Base-by-base conservation (phyloP, 1,284 basidiomycete species). In the Trametes polyzona region DNA sequence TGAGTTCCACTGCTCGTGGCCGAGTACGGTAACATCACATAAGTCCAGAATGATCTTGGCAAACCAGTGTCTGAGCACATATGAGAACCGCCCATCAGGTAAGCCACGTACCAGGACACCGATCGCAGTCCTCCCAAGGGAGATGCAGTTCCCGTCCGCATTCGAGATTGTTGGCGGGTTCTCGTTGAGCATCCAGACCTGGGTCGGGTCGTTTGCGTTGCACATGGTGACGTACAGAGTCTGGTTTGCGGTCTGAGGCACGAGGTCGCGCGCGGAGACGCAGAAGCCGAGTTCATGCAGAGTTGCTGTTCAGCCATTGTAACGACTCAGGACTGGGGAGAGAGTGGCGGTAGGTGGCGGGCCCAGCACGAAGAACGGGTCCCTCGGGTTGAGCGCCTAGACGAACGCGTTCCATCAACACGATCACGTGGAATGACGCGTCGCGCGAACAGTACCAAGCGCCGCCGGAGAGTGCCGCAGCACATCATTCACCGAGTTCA, bases 131-230 rank as follows among this genome's bases (percentile, higher is more conserved):
- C 54, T 39, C 16, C 60, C 60, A 9, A 62, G 50, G 1, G 60
- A 53, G 9, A 58, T 27, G 50, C 60, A 62, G 56, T 62, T 62
- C 12, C 60, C 60, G 29, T 62, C 60, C 23, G 56, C 57, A 32
- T 62, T 62, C 17, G 60, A 62, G 32, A 62, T 30, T n/a, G 59
- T 61, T 19, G 33, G 32, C 10, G 56, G 55, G 19, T 44, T 29
- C 39, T 32, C 52, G 42, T 51, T 51, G 19, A 58, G 9, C 24
- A 37, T 51, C 57, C 57, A 58, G 36, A 54, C 5, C 42, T 58
- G 55, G 8, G 42, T 26, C 23, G 47, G 26, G 23, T 53, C 47
- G 37, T 24, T 44, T 4, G 41, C 10, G 42, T 61, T 52, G 42
- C 60, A 62, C 9, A 54, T 47, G 11, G 37, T 54, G 50, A 62